Evolutionary conservation across 768 basidiomycete species (phyloP), one percentile per base, ranked within the genome.

Genomic region (Mrakia blollopis): DNA sequence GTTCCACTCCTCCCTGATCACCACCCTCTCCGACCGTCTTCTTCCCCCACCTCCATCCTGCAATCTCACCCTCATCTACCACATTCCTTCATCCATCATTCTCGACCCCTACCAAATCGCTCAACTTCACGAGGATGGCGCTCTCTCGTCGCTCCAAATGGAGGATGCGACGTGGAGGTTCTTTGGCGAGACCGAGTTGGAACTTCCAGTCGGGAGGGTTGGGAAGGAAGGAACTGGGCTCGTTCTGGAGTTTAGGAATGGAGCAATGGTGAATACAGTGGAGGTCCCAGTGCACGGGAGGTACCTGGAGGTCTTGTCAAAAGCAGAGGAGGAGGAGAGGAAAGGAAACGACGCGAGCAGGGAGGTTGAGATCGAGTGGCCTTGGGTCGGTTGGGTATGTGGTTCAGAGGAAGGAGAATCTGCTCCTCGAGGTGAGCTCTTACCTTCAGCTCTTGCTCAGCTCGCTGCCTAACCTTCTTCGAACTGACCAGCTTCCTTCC

Each of bases 81-180:
- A 72, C 21, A 0, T 72, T 3, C 72, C 72, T 4, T 30, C 52
- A 10, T 50, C 47, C 18, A 32, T 72, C 30, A 72, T 72, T 21
- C 72, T 72, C 54, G 72, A 72, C 39, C 72, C 72, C 6, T 72
- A 57, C 54, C 72, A 72, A 35, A 25, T 72, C 72, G 39, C n/a
- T 47, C 72, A 72, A 39, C 72, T 72, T 57, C 50, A 54, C 32
- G 50, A 21, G 54, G 72, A 72, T 39, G 50, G 72, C n/a, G 72
- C 52, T 21, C 32, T 72, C 8, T 41, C 35, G 25, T 54, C 72
- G 13, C 25, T 28, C 39, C 25, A 7, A 11, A 39, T 39, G 13
- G 25, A 18, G 9, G 21, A n/a, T 18, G 37, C 35, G 21, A 65
- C 32, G 63, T 68, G 65, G 65, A 68, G 50, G 32, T 52, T 72